Evolutionary conservation across 805 yeast species (phyloP).

Genomic region (Candida quercuum): DNA sequence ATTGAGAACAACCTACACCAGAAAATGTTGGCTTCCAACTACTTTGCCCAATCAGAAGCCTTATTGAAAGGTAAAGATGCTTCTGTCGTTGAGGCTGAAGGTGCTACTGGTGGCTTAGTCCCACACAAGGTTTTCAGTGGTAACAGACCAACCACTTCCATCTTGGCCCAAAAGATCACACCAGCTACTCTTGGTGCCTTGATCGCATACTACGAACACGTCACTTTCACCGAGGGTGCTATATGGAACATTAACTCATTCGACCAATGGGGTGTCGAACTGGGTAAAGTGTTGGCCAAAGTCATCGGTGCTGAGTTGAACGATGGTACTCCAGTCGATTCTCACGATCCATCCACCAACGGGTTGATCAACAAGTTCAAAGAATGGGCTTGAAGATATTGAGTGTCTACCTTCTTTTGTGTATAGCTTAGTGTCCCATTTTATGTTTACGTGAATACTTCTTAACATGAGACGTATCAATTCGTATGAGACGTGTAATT

Average conservation of each 20-base stretch:
- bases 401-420: too few relatives aligned
- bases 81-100: slow-evolving; percentile 80
- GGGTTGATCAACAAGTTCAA: slow-evolving; percentile 94
- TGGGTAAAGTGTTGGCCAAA: slow-evolving; percentile 97
- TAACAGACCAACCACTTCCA: slow-evolving; percentile 98
- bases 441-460: too few relatives aligned
- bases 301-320: slow-evolving; percentile 87
- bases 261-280: slow-evolving; percentile 99
- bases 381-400: slow-evolving; percentile 50
- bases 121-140: slow-evolving; percentile 97
- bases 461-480: too few relatives aligned
- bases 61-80: slow-evolving; percentile 92
- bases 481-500: too few relatives aligned
- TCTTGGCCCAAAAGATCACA: slow-evolving; percentile 90
- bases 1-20: slow-evolving; percentile 92
- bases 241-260: slow-evolving; percentile 99
- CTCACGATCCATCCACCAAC: slow-evolving; percentile 90
- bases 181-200: slow-evolving; percentile 95
- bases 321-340: slow-evolving; percentile 43
- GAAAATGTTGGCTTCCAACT: slow-evolving; percentile 97
- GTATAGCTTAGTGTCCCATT: too few relatives aligned
- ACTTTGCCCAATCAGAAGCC: slow-evolving; percentile 97
- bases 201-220: slow-evolving; percentile 96
- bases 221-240: slow-evolving; percentile 98
- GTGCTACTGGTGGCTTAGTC: slow-evolving; percentile 77